Evolutionary conservation across 129 eudicot genomes (phyloP).

Genomic region (Glebionis coronaria): DNA sequence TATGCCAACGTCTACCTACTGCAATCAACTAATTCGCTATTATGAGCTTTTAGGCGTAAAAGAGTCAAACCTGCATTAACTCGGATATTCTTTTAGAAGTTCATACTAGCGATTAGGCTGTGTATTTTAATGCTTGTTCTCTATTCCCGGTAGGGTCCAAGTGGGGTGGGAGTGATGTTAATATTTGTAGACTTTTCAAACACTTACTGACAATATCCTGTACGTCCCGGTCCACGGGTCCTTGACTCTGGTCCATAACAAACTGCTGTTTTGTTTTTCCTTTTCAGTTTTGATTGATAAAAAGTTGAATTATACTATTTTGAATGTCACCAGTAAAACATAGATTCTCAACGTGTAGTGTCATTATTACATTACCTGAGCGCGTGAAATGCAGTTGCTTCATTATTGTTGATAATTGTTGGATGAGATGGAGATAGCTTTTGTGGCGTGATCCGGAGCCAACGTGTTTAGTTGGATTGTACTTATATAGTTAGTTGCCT

Average conservation of each 20-base stretch:
- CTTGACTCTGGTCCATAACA: constrained; percentile 1
- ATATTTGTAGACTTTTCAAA: background rate
- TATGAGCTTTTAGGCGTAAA: background rate
- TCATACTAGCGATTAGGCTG: background rate
- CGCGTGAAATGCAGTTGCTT: no score
- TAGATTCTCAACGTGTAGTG: no score
- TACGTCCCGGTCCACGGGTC: constrained; percentile 1
- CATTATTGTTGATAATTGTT: no score
- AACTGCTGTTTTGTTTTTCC: background rate
- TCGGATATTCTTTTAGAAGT: background rate
- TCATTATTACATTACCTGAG: no score
- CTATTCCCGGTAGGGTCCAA: constrained; percentile 16
- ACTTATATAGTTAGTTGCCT: no score
- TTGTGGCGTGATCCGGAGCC: no score
- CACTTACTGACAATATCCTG: constrained; percentile 14
- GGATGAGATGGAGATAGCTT: no score
- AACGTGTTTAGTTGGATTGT: no score
- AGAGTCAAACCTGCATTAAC: background rate
- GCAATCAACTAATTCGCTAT: background rate
- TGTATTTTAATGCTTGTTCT: constrained; percentile 6
- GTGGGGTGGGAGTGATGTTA: background rate
- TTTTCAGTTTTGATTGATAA: background rate
- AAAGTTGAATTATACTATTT: no score
- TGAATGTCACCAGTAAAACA: constrained; percentile 9
- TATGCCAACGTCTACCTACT: constrained; percentile 10